These are phyloP conservation scores for Calendula officinalis DNA, from an alignment of 129 eudicot genomes.

Conservation along the genomic window DNA sequence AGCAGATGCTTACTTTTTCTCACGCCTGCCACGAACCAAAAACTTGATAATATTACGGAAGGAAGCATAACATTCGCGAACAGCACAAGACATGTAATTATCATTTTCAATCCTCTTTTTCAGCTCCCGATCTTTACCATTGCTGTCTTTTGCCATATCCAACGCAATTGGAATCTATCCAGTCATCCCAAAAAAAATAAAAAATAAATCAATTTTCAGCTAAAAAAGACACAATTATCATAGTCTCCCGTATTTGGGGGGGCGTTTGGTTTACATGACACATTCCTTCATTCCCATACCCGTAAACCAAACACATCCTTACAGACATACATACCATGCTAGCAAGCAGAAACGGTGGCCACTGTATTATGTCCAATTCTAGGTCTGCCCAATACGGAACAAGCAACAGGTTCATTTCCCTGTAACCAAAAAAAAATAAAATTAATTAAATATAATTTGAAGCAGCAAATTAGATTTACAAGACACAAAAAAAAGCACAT, in stretches of 20 bases:
- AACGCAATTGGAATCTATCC: conserved; percentile 84
- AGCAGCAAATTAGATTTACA: neutral
- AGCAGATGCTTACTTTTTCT: conserved; percentile 51
- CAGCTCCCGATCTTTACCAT: conserved; percentile 82
- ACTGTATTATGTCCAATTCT: conserved; percentile 74
- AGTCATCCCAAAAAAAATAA: conserved; percentile 5
- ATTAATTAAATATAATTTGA: neutral
- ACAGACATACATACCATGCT: conserved; percentile 64
- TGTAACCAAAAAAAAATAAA: conserved; percentile 25
- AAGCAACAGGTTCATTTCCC: conserved; percentile 99
- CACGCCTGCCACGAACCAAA: conserved; percentile 68
- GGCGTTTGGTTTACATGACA: too few relatives aligned
- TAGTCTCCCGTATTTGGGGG: too few relatives aligned
- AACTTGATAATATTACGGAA: conserved; percentile 59
- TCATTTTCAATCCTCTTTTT: conserved; percentile 76
- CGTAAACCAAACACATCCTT: too few relatives aligned
- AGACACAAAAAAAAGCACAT: neutral
- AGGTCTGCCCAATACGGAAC: conserved; percentile 99
- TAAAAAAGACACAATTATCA: neutral
- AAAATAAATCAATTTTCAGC: too few relatives aligned
- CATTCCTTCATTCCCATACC: too few relatives aligned
- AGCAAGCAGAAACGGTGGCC: conserved; percentile 99
- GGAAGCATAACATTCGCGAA: conserved; percentile 84
- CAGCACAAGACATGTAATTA: conserved; percentile 84
- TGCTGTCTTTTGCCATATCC: conserved; percentile 99